These are phyloP conservation scores for Heterococcus sp. DNA, from an alignment of 108 stramenopile genomes.

Conservation along the genomic window DNA sequence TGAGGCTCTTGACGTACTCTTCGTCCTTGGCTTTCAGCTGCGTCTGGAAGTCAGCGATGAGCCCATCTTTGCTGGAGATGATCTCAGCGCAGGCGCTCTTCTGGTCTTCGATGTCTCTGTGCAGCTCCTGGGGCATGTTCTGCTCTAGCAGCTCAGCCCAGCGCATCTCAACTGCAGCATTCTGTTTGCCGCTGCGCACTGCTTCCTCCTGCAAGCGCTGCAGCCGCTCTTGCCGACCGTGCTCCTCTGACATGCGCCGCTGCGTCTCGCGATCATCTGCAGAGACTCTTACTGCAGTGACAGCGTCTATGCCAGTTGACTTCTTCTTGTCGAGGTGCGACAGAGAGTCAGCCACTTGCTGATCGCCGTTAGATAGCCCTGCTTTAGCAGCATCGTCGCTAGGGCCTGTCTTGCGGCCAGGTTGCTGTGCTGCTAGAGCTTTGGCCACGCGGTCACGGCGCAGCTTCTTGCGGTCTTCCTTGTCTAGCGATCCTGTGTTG, in stretches of 20 bases:
- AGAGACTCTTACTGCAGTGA: constrained; percentile 58
- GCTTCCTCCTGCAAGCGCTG: constrained; percentile 65
- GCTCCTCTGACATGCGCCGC: constrained; percentile 61
- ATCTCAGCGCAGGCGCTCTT: constrained; percentile 58
- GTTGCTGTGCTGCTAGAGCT: constrained; percentile 19
- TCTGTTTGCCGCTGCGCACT: constrained; percentile 57
- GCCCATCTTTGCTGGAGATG: constrained; percentile 60
- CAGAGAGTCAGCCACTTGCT: constrained; percentile 56
- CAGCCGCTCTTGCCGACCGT: constrained; percentile 60
- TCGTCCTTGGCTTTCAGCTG: constrained; percentile 68
- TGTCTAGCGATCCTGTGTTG: constrained; percentile 46
- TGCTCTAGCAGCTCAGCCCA: constrained; percentile 64
- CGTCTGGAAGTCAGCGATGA: constrained; percentile 62
- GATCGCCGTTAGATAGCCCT: too few species aligned
- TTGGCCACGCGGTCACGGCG: constrained; percentile 52
- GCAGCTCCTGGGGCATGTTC: constrained; percentile 66
- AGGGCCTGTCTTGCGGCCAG: constrained; percentile 5
- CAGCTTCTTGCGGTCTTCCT: constrained; percentile 59
- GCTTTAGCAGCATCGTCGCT: too few species aligned
- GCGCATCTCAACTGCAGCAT: constrained; percentile 66
- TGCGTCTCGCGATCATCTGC: constrained; percentile 56
- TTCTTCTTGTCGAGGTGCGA: constrained; percentile 60
- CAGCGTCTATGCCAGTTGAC: constrained; percentile 46
- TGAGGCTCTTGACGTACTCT: constrained; percentile 68
- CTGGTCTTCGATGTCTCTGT: constrained; percentile 58